Conservation (phyloP, 2,329 filamentous ascomycete genomes). For the Pestalotiopsis sp. region DNA sequence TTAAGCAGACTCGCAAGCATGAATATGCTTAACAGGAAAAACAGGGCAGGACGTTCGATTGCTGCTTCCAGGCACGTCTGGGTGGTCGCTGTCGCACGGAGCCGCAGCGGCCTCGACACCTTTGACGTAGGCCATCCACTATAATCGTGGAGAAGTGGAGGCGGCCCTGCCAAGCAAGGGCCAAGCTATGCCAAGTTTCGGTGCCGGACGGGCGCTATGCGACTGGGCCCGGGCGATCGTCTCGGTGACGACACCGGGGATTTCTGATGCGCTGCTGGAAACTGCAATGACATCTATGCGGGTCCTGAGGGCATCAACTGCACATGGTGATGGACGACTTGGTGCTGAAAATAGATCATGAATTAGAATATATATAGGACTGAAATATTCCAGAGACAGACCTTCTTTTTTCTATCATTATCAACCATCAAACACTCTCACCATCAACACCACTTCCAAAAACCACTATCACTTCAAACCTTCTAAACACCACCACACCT, state of each 20-base stretch:
- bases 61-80: not conserved
- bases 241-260: not conserved
- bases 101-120: not conserved
- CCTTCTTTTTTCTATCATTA: not conserved
- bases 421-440: not conserved
- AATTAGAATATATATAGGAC: not conserved
- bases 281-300: not conserved
- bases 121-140: constrained; percentile 5
- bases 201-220: not conserved
- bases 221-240: not conserved
- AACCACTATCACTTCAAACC: not conserved
- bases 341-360: not conserved
- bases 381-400: not conserved
- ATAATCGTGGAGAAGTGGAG: constrained; percentile 7
- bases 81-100: not conserved
- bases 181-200: constrained; percentile 3
- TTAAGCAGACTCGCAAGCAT: not conserved
- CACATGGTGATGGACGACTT: not conserved
- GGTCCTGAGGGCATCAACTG: not conserved
- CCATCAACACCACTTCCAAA: not conserved
- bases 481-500: not conserved
- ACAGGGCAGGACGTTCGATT: not conserved
- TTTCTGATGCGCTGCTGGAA: not conserved
- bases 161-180: constrained; percentile 1
- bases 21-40: not conserved